Evolutionary conservation across 805 yeast species (phyloP).

Genomic region (Candida gorgasii): DNA sequence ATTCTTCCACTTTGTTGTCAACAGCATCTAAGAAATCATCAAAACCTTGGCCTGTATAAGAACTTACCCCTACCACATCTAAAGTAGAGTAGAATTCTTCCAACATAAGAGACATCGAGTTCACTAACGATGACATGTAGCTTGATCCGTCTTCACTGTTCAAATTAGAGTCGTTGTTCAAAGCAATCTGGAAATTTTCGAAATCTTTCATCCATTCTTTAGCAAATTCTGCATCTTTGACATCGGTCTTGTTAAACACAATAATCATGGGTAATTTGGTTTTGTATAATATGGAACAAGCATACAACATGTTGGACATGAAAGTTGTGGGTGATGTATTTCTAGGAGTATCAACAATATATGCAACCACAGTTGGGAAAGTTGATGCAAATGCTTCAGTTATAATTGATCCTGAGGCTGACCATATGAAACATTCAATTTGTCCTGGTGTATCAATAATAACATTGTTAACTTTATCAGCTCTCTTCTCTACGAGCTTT

Average conservation of each 20-base stretch:
- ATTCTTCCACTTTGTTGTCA: slow-evolving; percentile 85
- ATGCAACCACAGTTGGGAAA: slow-evolving; percentile 94
- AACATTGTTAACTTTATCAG: slow-evolving; percentile 59
- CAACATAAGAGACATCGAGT: slow-evolving; percentile 92
- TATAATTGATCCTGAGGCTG: slow-evolving; percentile 94
- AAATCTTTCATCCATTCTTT: slow-evolving; percentile 98
- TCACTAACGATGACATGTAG: slow-evolving; percentile 90
- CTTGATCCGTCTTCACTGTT: slow-evolving; percentile 65
- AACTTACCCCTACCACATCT: slow-evolving; percentile 90
- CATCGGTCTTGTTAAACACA: slow-evolving; percentile 95
- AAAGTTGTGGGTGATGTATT: slow-evolving; percentile 93
- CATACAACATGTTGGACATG: slow-evolving; percentile 97
- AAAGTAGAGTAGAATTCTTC: slow-evolving; percentile 94
- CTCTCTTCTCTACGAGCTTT: slow-evolving; percentile 76
- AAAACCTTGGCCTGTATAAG: slow-evolving; percentile 92
- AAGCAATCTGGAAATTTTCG: slow-evolving; percentile 82
- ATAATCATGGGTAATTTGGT: slow-evolving; percentile 95
- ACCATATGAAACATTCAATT: slow-evolving; percentile 97
- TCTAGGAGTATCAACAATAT: slow-evolving; percentile 95
- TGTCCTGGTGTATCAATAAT: slow-evolving; percentile 98
- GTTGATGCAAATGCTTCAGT: slow-evolving; percentile 96
- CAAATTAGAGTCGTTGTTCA: slow-evolving; percentile 66
- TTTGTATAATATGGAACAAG: slow-evolving; percentile 94
- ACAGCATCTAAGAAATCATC: slow-evolving; percentile 87
- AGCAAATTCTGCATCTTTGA: slow-evolving; percentile 80